These are phyloP conservation scores for Xylaria multiplex DNA, from an alignment of 2,329 filamentous ascomycete species.

Conservation along the genomic window DNA sequence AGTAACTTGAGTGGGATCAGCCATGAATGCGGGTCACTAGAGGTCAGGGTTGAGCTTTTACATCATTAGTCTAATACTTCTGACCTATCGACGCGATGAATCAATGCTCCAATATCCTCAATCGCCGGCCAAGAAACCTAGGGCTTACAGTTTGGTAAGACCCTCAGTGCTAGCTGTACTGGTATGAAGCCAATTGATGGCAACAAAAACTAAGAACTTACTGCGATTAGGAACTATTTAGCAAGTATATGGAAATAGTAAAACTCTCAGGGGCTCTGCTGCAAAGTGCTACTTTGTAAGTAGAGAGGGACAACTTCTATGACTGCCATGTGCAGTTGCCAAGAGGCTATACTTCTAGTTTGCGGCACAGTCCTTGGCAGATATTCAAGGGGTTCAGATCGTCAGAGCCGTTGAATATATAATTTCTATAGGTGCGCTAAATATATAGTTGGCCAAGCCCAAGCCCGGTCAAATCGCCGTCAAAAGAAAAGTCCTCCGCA, in stretches of 20 bases:
- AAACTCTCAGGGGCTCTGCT: not conserved
- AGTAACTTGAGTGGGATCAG: not conserved
- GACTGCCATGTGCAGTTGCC: not conserved
- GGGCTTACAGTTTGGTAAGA: not conserved
- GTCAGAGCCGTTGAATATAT: not conserved
- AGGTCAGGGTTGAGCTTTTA: not conserved
- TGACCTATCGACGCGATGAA: not conserved
- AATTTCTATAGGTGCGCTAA: not conserved
- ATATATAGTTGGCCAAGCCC: not conserved
- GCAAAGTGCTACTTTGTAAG: too few relatives aligned
- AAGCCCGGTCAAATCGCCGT: not conserved
- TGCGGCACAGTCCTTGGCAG: not conserved
- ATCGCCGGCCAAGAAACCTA: not conserved
- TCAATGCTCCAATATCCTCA: not conserved
- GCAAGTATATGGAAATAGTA: not conserved
- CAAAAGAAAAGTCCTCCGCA: not conserved
- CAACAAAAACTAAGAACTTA: not conserved
- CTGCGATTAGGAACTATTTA: not conserved
- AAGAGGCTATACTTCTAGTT: not conserved
- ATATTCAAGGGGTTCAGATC: not conserved
- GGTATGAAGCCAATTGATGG: too few relatives aligned
- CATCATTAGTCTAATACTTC: not conserved
- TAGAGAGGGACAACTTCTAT: too few relatives aligned
- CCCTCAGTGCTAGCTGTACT: not conserved
- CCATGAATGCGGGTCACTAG: not conserved